These are phyloP conservation scores for Perkinsela sp. DNA, from an alignment of 208 protist genomes.

Conservation along the genomic window DNA sequence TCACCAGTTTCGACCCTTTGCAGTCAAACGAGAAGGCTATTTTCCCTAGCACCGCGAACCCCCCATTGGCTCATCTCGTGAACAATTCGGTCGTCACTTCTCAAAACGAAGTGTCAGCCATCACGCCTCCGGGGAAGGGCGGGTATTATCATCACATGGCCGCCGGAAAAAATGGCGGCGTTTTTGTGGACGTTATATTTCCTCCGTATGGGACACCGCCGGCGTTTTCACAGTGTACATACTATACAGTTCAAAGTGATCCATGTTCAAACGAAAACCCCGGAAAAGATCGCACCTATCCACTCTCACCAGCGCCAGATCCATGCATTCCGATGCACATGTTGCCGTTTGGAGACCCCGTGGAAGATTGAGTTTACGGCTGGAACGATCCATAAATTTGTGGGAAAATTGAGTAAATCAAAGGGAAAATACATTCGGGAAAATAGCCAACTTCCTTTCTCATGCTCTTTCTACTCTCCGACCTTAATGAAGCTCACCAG, in stretches of 20 bases:
- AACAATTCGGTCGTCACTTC: background rate
- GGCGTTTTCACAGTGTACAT: background rate
- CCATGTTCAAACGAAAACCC: no score
- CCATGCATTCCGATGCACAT: background rate
- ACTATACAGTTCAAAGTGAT: background rate
- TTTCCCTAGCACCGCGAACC: background rate
- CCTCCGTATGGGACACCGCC: background rate
- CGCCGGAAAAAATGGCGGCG: background rate
- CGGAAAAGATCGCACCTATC: no score
- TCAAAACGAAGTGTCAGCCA: background rate
- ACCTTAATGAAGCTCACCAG: background rate
- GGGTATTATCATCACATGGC: background rate
- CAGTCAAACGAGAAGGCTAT: no score
- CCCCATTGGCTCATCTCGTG: background rate
- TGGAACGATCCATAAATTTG: no score
- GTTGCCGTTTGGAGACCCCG: background rate
- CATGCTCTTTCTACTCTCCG: background rate
- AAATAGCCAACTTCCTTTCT: no score
- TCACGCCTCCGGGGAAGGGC: background rate
- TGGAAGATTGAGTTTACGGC: background rate
- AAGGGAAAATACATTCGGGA: no score
- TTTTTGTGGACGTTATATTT: background rate
- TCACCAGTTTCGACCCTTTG: background rate
- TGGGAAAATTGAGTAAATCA: no score
- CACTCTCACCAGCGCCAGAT: no score